Evolutionary conservation across 495 filamentous ascomycete genomes (phyloP), one percentile per base, ranked within the genome.

Genomic region (Talaromyces adpressus): DNA sequence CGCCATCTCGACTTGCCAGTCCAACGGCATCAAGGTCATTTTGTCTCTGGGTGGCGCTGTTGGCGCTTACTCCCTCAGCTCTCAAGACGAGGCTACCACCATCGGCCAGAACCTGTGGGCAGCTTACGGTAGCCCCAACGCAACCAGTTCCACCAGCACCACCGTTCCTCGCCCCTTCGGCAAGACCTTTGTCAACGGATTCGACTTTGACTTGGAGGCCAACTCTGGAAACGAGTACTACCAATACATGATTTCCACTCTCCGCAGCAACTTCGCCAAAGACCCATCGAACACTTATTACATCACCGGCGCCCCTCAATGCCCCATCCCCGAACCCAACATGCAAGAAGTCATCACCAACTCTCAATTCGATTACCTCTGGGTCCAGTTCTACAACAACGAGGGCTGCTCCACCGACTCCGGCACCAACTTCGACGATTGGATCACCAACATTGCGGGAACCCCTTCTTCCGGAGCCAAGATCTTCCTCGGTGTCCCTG

Each of bases 231-330:
- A 74, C 25, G 57, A 65, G 25, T 64, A 69, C 64, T 83, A 81
- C 68, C 70, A 70, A 41, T 67, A 72, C 62, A 75, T 84, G 62
- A 77, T 83, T 62, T 64, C 69, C 5, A 65, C 66, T 4, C 77
- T 87, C 18, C 82, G 82, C 14, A 61, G 61, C 20, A 69, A 73
- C 36, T 82, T 84, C 66, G 69, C 70, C 20, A 63, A 69, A 1
- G 81, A 79, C 62, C 54, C 72, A 7, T 66, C 68, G 9, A 82
- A 81, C 62, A 67, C 62, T 0, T 86, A 85, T 71, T 82, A 81
- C 70, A 81, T 86, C 63, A 79, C 81, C 16, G 84, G 81, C 16
- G 80, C 83, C 2, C 84, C 84, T 6, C 82, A 85, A 64, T 86
- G 84, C 57, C 77, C 76, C 1, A 74, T 80, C 29, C 83, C 84